Evolutionary conservation across 345 rosid species (phyloP).

Genomic region (Gynandropsis gynandra): DNA sequence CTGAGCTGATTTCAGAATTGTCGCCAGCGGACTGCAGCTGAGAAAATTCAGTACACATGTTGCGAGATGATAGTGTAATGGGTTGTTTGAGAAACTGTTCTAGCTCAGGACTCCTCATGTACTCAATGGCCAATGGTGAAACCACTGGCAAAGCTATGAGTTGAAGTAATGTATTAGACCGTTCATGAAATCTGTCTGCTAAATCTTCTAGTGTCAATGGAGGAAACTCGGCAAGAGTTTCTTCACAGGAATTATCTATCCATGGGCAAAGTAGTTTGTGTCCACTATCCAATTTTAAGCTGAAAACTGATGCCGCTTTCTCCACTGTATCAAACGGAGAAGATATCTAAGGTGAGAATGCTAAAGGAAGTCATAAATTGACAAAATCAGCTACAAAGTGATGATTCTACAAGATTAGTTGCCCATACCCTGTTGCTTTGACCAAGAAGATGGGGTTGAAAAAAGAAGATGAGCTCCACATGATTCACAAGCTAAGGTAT

Average conservation of each 20-base stretch:
- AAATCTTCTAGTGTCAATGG: conserved; percentile 55
- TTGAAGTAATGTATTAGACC: conserved; percentile 46
- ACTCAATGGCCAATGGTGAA: conserved; percentile 60
- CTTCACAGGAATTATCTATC: conserved; percentile 74
- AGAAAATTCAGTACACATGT: conserved; percentile 23
- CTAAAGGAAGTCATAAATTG: conserved; percentile 1
- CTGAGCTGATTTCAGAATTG: conserved; percentile 33
- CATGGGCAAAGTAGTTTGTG: conserved; percentile 83
- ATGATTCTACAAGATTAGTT: conserved; percentile 10
- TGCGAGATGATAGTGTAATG: conserved; percentile 29
- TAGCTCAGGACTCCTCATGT: conserved; percentile 57
- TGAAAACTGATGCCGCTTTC: conserved; percentile 79
- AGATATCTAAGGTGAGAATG: conserved; percentile 19
- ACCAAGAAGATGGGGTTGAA: conserved; percentile 81
- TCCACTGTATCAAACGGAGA: conserved; percentile 48
- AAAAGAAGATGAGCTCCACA: conserved; percentile 83
- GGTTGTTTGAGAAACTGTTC: conserved; percentile 61
- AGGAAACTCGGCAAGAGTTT: conserved; percentile 82
- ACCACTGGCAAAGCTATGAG: conserved; percentile 62
- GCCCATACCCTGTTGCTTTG: conserved; percentile 63
- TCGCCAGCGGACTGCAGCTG: conserved; percentile 32
- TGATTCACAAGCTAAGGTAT: conserved; percentile 77
- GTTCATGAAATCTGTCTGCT: conserved; percentile 54
- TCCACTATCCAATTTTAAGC: conserved; percentile 83
- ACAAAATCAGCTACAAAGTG: neutral